These are phyloP conservation scores for Coprinellus aureogranulatus DNA, from an alignment of 768 basidiomycete species.

Conservation along the genomic window DNA sequence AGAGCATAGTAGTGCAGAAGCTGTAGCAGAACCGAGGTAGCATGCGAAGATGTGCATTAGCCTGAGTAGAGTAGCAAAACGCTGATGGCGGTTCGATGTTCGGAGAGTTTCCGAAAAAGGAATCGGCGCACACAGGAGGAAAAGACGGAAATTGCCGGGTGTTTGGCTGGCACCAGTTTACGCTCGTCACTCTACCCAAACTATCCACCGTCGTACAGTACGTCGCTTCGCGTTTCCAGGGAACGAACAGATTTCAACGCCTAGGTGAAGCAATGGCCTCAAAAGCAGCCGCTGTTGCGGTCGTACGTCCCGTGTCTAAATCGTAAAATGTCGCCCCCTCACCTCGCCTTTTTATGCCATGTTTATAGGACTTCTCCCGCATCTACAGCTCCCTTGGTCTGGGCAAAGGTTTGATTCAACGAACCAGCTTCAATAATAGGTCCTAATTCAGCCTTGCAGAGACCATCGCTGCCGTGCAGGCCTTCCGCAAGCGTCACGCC, in stretches of 20 bases:
- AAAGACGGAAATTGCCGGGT: conserved; percentile 39
- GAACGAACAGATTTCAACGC: neutral
- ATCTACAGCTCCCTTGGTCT: conserved; percentile 80
- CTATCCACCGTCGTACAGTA: conserved; percentile 21
- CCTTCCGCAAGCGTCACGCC: conserved; percentile 93
- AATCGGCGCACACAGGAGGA: conserved; percentile 37
- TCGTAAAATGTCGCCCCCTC: conserved; percentile 20
- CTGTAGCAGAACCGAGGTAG: neutral
- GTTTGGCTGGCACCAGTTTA: conserved; percentile 9
- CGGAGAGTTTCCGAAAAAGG: conserved; percentile 14
- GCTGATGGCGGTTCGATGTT: neutral
- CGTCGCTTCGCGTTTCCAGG: conserved; percentile 12
- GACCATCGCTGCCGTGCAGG: conserved; percentile 85
- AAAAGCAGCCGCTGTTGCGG: conserved; percentile 68
- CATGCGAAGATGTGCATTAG: neutral
- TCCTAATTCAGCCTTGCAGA: conserved; percentile 43
- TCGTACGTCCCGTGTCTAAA: conserved; percentile 39
- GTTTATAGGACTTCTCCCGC: conserved; percentile 72
- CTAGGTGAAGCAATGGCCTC: conserved; percentile 54
- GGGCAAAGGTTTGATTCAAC: conserved; percentile 65
- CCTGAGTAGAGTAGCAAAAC: neutral
- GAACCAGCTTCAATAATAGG: no score
- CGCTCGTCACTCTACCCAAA: conserved; percentile 10
- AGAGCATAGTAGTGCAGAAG: neutral
- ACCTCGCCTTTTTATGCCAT: conserved; percentile 16